Evolutionary conservation across 1,284 basidiomycete species (phyloP), one percentile per base, ranked within the genome.

Genomic region (Microbotryum saponariae): DNA sequence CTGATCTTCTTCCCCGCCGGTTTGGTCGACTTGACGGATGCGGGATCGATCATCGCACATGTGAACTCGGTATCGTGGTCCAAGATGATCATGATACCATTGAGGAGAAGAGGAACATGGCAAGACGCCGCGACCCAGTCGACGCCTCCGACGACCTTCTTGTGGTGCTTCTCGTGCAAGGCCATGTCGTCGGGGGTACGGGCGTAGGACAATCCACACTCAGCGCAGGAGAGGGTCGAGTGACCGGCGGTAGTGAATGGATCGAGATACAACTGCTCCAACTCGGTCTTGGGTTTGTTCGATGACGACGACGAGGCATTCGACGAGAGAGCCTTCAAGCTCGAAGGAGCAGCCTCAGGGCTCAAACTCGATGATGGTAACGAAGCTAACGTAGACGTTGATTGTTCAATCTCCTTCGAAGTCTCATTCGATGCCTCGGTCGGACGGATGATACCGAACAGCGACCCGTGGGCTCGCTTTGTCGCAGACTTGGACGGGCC

Each of bases 161-260:
- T 70, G 63, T 79, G 78, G 63, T 79, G 78, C 27, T 69, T 67
- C 2, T 61, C 64, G 59, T 79, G 78, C 14, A 76, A 55, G 1
- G 58, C 59, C 18, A 76, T 71, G 61, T 79, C 78, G 12, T 76
- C 72, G 0, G 62, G 62, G 0, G 74, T 74, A n/a, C 78, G 72
- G 16, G 76, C 70, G 65, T 77, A 79, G 5, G 76, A 76, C 74
- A 79, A 77, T 6, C 66, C 65, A 63, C 78, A 79, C 25, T 73
- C 70, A 6, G 64, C 44, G 68, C 78, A 79, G 7, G 64, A 64
- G 23, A 70, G 52, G 12, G 64, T 70, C 29, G 62, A 56, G 31
- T 59, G 60, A 2, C 67, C 67, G 0, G 59, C 48, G 1, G 59
- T 60, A 14, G 59, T 45, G 63, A 62, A 69, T n/a, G 67, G 67